Evolutionary conservation across 495 filamentous ascomycete species (phyloP).

Genomic region (Penicillium roqueforti): DNA sequence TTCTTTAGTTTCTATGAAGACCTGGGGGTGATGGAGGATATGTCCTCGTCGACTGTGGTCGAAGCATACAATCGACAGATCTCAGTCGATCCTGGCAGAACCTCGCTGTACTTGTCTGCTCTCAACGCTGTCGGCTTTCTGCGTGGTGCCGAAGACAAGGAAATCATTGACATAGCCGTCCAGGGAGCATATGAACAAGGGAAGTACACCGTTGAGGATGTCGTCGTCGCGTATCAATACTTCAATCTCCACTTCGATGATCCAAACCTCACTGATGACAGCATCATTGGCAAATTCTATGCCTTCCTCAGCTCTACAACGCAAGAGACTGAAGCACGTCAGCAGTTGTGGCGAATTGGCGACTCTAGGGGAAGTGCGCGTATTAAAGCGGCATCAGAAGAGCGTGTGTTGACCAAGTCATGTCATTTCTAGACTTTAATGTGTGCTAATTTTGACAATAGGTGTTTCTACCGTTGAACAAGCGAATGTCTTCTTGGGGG

Average conservation of each 20-base stretch:
- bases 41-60: constrained; percentile 34
- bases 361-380: constrained; percentile 45
- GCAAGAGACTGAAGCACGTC: constrained; percentile 48
- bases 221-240: constrained; percentile 52
- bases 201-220: constrained; percentile 47
- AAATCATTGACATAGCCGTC: constrained; percentile 36
- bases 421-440: background rate
- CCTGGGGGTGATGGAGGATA: constrained; percentile 42
- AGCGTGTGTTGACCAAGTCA: constrained; percentile 35
- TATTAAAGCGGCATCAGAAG: constrained; percentile 53
- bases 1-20: constrained; percentile 40
- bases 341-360: constrained; percentile 54
- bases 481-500: constrained; percentile 55
- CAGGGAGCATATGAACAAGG: constrained; percentile 38
- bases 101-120: constrained; percentile 33
- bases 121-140: constrained; percentile 34
- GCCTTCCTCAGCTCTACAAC: constrained; percentile 45
- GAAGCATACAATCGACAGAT: constrained; percentile 41
- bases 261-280: constrained; percentile 45
- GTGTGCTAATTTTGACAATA: constrained; percentile 20
- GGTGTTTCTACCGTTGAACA: constrained; percentile 58
- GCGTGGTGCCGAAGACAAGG: constrained; percentile 34
- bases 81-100: constrained; percentile 27
- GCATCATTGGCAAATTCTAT: constrained; percentile 55
- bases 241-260: constrained; percentile 45